A percentile compares a stretch with the other conserved stretches of the same genome.
Evolutionary conservation across 495 filamentous ascomycete species (phyloP).

Genomic region (Talaromyces adpressus): DNA sequence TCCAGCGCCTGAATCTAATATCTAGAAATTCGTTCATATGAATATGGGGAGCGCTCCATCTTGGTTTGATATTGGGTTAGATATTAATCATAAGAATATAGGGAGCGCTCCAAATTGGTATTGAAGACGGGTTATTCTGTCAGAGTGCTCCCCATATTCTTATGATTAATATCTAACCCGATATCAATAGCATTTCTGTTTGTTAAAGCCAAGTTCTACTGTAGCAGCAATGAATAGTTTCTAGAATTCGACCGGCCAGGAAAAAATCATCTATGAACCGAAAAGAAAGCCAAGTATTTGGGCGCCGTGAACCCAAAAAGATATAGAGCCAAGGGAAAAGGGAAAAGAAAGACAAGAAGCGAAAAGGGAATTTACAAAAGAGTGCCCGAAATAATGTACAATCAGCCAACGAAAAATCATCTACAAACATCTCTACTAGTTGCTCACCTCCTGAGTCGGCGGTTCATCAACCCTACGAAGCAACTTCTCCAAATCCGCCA

Average conservation of each 20-base stretch:
- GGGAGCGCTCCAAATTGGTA: too few species aligned
- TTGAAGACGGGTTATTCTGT: too few species aligned
- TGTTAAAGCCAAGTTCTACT: too few species aligned
- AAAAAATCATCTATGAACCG: background rate
- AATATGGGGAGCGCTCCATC: too few species aligned
- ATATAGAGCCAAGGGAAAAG: background rate
- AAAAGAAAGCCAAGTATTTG: background rate
- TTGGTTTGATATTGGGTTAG: too few species aligned
- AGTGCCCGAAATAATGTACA: background rate
- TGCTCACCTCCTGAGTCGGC: background rate
- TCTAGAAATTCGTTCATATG: too few species aligned
- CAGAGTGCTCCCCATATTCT: too few species aligned
- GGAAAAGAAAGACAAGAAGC: background rate
- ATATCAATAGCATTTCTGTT: too few species aligned
- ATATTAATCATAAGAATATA: too few species aligned
- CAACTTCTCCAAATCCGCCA: conserved; percentile 54
- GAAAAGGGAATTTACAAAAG: background rate
- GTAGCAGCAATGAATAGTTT: background rate
- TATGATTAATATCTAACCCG: too few species aligned
- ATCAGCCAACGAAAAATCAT: background rate
- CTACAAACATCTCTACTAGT: background rate
- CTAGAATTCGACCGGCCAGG: background rate
- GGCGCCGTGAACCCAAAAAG: background rate
- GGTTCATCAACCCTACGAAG: background rate
- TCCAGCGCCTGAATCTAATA: too few species aligned